Percentiles rank a stretch among this genome's conserved stretches.
Conservation (phyloP, 2,329 filamentous ascomycete species). For the Raffaelea ambrosiae region DNA sequence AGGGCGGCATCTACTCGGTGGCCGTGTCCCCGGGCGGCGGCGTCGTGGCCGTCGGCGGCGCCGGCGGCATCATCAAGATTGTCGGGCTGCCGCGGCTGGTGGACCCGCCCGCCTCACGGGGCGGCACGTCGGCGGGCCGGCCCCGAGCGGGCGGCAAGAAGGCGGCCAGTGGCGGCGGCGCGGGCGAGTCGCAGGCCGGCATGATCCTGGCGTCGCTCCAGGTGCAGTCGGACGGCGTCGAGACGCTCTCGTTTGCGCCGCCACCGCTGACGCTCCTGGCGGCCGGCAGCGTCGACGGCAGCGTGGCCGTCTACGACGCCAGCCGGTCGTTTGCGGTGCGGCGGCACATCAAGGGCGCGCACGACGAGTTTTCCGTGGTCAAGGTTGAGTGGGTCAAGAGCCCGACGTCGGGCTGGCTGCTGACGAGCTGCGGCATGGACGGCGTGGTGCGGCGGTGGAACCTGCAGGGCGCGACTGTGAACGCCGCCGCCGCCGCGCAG, state of each 20-base stretch:
- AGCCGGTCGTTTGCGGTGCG: slow-evolving; percentile 81
- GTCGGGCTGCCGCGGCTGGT: slow-evolving; percentile 66
- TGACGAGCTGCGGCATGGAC: slow-evolving; percentile 88
- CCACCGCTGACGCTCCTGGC: slow-evolving; percentile 46
- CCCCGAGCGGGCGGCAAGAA: no score
- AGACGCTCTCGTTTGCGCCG: slow-evolving; percentile 62
- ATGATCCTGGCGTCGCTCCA: slow-evolving; percentile 75
- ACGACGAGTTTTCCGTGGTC: slow-evolving; percentile 83
- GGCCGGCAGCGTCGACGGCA: slow-evolving; percentile 63
- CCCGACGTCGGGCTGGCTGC: slow-evolving; percentile 45
- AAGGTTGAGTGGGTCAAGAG: slow-evolving; percentile 73
- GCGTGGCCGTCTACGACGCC: slow-evolving; percentile 79
- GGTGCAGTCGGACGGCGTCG: slow-evolving; percentile 66
- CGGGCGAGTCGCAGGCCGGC: slow-evolving; percentile 23
- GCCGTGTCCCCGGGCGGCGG: slow-evolving; percentile 72
- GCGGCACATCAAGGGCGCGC: slow-evolving; percentile 70
- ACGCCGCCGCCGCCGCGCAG: slow-evolving; percentile 23
- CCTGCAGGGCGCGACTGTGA: slow-evolving; percentile 38
- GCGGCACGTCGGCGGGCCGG: slow-evolving; percentile 13
- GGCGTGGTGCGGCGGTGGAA: slow-evolving; percentile 90
- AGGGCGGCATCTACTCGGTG: slow-evolving; percentile 84
- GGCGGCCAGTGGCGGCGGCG: no score
- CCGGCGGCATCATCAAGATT: slow-evolving; percentile 76
- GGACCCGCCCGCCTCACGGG: slow-evolving; percentile 29
- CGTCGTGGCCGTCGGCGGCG: slow-evolving; percentile 80